A percentile compares a stretch with the other conserved stretches of the same genome.
These are phyloP conservation scores for Aspergillus sparsus DNA, from an alignment of 495 filamentous ascomycete species.

Conservation along the genomic window DNA sequence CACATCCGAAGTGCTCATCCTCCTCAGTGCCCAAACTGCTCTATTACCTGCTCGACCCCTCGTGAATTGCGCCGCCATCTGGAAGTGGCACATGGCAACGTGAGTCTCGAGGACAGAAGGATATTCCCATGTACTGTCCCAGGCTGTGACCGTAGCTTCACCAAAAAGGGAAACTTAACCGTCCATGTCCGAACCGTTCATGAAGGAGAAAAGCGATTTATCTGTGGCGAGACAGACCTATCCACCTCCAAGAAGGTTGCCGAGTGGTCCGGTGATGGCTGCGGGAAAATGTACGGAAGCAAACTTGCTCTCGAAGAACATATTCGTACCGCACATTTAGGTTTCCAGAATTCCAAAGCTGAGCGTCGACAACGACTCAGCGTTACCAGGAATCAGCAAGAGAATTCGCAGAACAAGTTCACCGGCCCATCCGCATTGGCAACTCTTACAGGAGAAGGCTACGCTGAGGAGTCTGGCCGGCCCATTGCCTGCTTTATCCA, in stretches of 20 bases:
- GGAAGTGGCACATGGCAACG: constrained; percentile 65
- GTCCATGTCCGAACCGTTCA: constrained; percentile 78
- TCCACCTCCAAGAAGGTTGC: constrained; percentile 55
- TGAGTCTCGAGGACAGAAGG: constrained; percentile 61
- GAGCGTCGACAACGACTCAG: constrained; percentile 44
- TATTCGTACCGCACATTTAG: constrained; percentile 72
- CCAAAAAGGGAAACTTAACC: constrained; percentile 74
- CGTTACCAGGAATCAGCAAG: constrained; percentile 27
- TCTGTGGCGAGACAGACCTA: constrained; percentile 70
- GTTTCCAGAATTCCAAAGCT: constrained; percentile 49
- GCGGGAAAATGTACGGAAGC: constrained; percentile 65
- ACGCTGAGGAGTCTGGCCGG: constrained; percentile 53
- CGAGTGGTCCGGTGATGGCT: constrained; percentile 69
- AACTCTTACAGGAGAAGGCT: constrained; percentile 62
- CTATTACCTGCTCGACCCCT: constrained; percentile 59
- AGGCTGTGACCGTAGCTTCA: constrained; percentile 72
- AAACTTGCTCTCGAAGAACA: constrained; percentile 81
- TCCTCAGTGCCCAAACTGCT: constrained; percentile 72
- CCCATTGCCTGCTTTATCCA: constrained; percentile 56
- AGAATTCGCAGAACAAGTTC: constrained; percentile 10
- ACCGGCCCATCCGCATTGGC: constrained; percentile 36
- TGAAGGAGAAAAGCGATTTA: constrained; percentile 62
- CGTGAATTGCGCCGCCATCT: constrained; percentile 67
- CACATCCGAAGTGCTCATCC: constrained; percentile 74
- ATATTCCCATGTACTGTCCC: constrained; percentile 61